Base-by-base conservation (phyloP, 768 basidiomycete genomes). In the Hygrophoropsis aurantiaca region DNA sequence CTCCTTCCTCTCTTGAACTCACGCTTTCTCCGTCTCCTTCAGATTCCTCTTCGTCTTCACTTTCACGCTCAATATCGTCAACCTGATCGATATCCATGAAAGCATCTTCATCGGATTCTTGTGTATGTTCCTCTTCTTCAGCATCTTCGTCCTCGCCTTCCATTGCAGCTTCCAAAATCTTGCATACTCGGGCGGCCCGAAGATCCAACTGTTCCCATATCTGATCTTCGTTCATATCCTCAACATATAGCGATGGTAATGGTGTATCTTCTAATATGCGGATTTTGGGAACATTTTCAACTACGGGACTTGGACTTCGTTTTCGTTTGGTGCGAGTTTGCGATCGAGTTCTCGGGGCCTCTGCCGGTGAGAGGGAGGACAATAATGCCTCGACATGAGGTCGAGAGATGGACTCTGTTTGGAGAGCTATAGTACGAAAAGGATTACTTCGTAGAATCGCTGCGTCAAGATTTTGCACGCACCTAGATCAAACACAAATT, bases 191-290 rank as follows among this genome's bases (percentile, higher is more conserved):
- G 51, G 81, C 78, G 13, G 84, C 73, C 36, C 90, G 74, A 44
- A 99, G 72, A 60, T 98, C 95, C 45, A 98, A 65, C 69, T 99
- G 95, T 33, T 85, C 85, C 95, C 95, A 99, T 21, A 97, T 73
- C 64, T 95, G 94, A 47, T 90, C 89, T 19, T 81, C 77, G 55
- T 84, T 86, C 81, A 97, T 85, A 15, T 78, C 85, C 18, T 91
- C 81, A 11, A 84, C 72, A 49, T 83, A 88, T 16, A 99, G 77
- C 27, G 79, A 79, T 6, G 81, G 72, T 3, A 97, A 65, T 5
- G 94, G 94, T 1, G 95, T 97, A 20, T 69, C 69, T 42, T 72
- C 60, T 41, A 84, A 71, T 10, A 65, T 44, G 4, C 60, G 39
- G 36, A 60, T 66, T 24, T 62, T 58, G 27, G 49, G 65, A 13